Evolutionary conservation across 1,284 basidiomycete genomes (phyloP), one percentile per base, ranked within the genome.

Genomic region (Tilletiopsis washingtonensis): DNA sequence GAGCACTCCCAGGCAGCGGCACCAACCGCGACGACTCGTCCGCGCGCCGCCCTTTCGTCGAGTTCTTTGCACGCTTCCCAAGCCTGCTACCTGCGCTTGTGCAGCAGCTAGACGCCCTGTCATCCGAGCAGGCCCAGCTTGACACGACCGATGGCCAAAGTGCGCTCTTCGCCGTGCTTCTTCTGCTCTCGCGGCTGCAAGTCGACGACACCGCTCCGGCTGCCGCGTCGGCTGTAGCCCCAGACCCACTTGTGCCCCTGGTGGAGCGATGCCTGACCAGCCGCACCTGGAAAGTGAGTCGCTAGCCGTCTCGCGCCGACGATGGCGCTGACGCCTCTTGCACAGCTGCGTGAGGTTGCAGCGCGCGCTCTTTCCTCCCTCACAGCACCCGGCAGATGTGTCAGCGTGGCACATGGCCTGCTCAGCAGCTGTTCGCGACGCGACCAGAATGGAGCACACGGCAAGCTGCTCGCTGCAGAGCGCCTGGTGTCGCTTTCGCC

Each of bases 151-250:
- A 26, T 6, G 48, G 26, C 19, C 25, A 51, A n/a, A 46, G 48
- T 24, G 17, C 46, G 23, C 43, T 67, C 2, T 69, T 62, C 40
- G 62, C 68, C 0, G 58, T 67, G 15, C 59, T 69, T 20, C 57
- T 69, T 49, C 56, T 70, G 2, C 54, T 70, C 40, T 59, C 57
- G n/a, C 50, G 54, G 3, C 46, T 63, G 54, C 64, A 61, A 43
- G 56, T 56, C 12, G 58, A 53, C 0, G 54, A 58, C 34, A 34
- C 25, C 5, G 17, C 43, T 24, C 38, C 44, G n/a, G 20, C 15
- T 2, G 52, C 47, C 0, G 52, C 45, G 23, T n/a, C n/a, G n/a
- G n/a, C n/a, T n/a, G 24, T 39, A 12, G 45, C 47, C 29, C 47
- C 51, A 44, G 43, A 48, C 4, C 29, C 6, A 1, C 47, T 60